Base-by-base conservation (phyloP, 805 yeast species). In the Pichia sporocuriosa region DNA sequence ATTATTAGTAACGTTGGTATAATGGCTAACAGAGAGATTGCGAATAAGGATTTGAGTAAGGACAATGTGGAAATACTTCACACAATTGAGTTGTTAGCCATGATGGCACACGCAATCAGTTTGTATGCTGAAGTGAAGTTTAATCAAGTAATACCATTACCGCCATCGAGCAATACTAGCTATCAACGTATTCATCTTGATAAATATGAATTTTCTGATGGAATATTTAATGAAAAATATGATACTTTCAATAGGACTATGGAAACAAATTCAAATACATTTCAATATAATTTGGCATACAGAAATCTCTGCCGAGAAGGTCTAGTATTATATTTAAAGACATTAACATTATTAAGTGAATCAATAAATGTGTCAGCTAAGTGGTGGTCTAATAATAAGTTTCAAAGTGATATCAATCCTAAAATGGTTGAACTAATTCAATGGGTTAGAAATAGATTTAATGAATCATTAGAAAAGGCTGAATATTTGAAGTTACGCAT, bases 91-190 rank as follows among this genome's bases (percentile, higher is more conserved):
- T 69, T 78, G 1, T 65, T 87, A 34, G 87, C 95, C 2, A 87
- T 96, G 1, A 88, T 87, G 65, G 87, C 96, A 0, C 93, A 88
- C 56, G 95, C 95, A 0, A 79, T 93, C 17, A 79, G 81, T 48
- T 68, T 87, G 25, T 88, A 82, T 66, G 97, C 97, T 0, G 96
- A 88, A 51, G 88, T 87, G 22, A 93, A 93, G 61, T 86, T 81
- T 54, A 72, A 82, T 32, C 97, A 90, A 64, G 68, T 89, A 51
- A 75, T 83, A 28, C 96, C 96, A 9, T 67, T 79, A 21, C 82
- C 86, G 1, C 81, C 81, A 0, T 73, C 78, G 1, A 61, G 26
- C 3, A 29, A 26, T 11, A 38, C 43, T 37, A 12, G 44, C 34
- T 16, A 16, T 36, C 33, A 20, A 34, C 59, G 55, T 16, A 62